Evolutionary conservation across 208 protist genomes (phyloP).

Genomic region (Balamuthia mandrillaris): DNA sequence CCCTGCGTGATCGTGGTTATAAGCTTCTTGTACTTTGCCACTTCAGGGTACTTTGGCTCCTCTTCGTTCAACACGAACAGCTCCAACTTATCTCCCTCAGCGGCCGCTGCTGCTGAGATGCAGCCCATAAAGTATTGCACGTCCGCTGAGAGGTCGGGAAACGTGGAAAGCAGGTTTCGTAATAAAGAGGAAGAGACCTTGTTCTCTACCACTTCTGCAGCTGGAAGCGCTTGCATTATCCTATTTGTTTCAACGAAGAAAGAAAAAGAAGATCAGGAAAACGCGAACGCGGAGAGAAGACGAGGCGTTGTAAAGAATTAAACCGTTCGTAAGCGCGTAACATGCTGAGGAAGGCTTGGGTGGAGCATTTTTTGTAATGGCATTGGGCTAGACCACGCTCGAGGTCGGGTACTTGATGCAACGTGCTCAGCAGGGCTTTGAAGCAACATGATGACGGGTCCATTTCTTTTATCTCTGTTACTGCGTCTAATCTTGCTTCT

Average conservation of each 20-base stretch:
- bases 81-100: constrained; percentile 3
- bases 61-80: constrained; percentile 20
- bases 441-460: neutral
- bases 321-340: constrained; percentile 25
- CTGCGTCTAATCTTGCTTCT: constrained; percentile 57
- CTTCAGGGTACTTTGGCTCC: neutral
- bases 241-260: neutral
- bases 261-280: neutral
- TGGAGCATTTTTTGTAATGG: constrained; percentile 41
- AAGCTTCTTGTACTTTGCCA: constrained; percentile 24
- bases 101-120: neutral
- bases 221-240: neutral
- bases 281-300: neutral
- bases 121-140: neutral
- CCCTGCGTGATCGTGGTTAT: neutral
- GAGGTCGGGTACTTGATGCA: constrained; percentile 43
- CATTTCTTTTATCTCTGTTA: constrained; percentile 44
- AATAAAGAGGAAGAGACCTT: constrained; percentile 17
- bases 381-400: constrained; percentile 48
- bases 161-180: neutral
- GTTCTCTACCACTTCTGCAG: neutral
- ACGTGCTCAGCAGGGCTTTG: neutral
- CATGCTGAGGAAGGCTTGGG: constrained; percentile 16
- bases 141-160: neutral
- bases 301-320: no score